Conservation (phyloP, 169 alveolate genomes). For the Plasmodium knowlesi region DNA sequence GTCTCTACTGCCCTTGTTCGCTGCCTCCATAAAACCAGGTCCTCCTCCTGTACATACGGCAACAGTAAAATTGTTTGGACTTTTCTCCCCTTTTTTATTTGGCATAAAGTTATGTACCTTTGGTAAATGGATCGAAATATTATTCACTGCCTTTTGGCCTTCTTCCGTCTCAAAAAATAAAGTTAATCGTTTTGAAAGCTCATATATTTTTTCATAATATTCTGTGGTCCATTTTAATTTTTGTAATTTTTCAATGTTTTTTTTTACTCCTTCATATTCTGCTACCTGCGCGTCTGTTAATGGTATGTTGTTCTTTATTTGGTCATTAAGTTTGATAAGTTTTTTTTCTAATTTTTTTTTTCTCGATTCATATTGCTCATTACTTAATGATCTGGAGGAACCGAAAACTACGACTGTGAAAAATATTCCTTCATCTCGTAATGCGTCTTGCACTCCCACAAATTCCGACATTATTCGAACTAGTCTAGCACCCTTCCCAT, state of each 20-base stretch:
- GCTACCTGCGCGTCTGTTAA: constrained; percentile 6
- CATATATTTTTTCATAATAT: constrained; percentile 42
- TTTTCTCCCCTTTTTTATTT: constrained; percentile 24
- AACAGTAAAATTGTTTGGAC: constrained; percentile 65
- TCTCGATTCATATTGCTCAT: constrained; percentile 52
- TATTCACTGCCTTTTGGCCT: constrained; percentile 49
- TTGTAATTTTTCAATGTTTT: constrained; percentile 24
- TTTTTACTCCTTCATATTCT: constrained; percentile 25
- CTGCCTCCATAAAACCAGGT: constrained; percentile 86
- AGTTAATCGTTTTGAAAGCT: constrained; percentile 43
- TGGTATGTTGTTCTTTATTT: neutral
- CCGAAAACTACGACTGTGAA: constrained; percentile 80
- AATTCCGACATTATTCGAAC: constrained; percentile 83
- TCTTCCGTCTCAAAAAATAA: constrained; percentile 68
- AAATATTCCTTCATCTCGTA: constrained; percentile 75
- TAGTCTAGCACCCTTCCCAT: constrained; percentile 78
- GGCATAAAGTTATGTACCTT: constrained; percentile 46
- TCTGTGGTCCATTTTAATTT: constrained; percentile 64
- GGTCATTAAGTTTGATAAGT: neutral
- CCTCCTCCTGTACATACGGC: constrained; percentile 86
- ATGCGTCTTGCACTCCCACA: constrained; percentile 78
- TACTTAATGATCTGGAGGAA: constrained; percentile 76
- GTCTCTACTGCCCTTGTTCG: constrained; percentile 80
- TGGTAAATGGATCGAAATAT: constrained; percentile 58
- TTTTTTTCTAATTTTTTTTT: constrained; percentile 38